Percentiles rank a stretch among this genome's conserved stretches.
Conservation (phyloP, 1,284 basidiomycete species). For the Amylostereum areolatum region DNA sequence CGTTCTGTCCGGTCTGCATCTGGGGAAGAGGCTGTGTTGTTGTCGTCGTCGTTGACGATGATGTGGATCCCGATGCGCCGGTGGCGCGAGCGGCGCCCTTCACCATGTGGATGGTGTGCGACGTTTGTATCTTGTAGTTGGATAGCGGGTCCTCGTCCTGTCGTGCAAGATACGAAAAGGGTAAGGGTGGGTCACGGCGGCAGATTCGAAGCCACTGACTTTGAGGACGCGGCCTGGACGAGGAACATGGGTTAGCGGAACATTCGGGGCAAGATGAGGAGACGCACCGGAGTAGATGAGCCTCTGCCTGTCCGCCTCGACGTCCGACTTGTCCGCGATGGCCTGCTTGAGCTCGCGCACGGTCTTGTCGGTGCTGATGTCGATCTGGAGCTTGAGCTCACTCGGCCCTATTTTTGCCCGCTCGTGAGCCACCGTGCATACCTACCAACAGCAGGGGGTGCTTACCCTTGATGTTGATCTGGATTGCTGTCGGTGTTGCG, state of each 20-base stretch:
- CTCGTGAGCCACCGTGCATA: not conserved
- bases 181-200: too few relatives aligned
- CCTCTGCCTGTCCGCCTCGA: constrained; percentile 79
- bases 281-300: constrained; percentile 81
- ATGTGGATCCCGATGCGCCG: constrained; percentile 18
- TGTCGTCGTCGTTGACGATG: constrained; percentile 22
- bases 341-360: constrained; percentile 83
- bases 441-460: not conserved
- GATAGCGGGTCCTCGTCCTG: constrained; percentile 81
- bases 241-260: not conserved
- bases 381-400: constrained; percentile 85
- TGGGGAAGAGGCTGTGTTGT: constrained; percentile 55
- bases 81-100: constrained; percentile 68
- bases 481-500: constrained; percentile 56
- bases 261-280: not conserved
- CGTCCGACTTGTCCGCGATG: constrained; percentile 78
- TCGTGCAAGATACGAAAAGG: too few relatives aligned
- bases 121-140: constrained; percentile 82
- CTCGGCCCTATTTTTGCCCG: constrained; percentile 70
- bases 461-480: constrained; percentile 72
- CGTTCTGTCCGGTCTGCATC: constrained; percentile 84
- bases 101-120: constrained; percentile 91
- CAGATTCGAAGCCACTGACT: too few relatives aligned
- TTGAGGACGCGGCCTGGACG: constrained; percentile 64
- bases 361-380: constrained; percentile 72